These are phyloP conservation scores for Farysia itapuensis DNA, from an alignment of 1,284 basidiomycete genomes.

Conservation along the genomic window DNA sequence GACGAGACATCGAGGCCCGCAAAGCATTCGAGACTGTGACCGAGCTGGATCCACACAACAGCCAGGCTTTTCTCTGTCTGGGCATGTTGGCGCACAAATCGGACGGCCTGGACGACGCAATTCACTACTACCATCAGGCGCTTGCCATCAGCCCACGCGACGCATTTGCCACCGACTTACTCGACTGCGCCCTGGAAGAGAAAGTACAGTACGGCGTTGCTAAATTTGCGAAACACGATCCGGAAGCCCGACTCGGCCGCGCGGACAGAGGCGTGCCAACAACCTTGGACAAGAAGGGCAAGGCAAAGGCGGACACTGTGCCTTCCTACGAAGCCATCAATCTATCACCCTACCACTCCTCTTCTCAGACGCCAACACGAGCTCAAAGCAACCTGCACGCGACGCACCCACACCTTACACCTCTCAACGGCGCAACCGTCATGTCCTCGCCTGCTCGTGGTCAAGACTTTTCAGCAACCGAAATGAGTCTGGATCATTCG, in stretches of 20 bases:
- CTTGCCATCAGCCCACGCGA: constrained; percentile 41
- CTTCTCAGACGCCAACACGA: too few species aligned
- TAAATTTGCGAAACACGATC: constrained; percentile 12
- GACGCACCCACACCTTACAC: too few species aligned
- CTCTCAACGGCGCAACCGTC: not conserved
- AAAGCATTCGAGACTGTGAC: constrained; percentile 33
- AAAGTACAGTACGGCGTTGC: constrained; percentile 19
- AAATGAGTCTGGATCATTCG: constrained; percentile 31
- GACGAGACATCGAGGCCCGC: constrained; percentile 26
- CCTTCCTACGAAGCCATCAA: too few species aligned
- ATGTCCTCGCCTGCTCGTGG: not conserved
- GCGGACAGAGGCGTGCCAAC: too few species aligned
- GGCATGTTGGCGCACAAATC: constrained; percentile 47
- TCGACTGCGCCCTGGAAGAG: constrained; percentile 44
- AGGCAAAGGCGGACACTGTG: too few species aligned
- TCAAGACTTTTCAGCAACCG: constrained; percentile 3
- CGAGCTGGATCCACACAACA: constrained; percentile 46
- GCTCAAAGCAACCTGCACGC: too few species aligned
- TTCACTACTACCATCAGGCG: constrained; percentile 49
- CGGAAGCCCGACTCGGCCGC: too few species aligned
- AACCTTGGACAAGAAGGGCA: too few species aligned
- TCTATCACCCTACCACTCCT: too few species aligned
- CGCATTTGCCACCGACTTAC: constrained; percentile 33
- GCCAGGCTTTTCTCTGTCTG: constrained; percentile 44
- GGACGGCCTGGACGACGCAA: constrained; percentile 43